phyloP scores from a whole-genome alignment of 192 early-diverging fungal species.

The Linnemannia schmuckeri region DNA sequence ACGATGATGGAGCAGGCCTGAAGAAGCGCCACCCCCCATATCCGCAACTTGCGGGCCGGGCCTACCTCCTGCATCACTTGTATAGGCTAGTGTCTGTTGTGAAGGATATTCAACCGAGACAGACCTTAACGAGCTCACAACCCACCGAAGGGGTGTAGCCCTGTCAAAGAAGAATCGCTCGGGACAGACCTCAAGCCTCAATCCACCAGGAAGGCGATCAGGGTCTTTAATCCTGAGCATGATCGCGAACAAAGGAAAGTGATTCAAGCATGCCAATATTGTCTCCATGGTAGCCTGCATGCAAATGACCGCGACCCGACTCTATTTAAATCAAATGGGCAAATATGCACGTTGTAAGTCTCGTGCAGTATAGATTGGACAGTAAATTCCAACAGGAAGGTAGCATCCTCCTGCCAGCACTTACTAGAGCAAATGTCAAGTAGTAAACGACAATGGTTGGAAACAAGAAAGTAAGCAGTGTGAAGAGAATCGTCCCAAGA shows the following conservation, averaged over 20 bases:
- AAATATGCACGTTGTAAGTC: neutral
- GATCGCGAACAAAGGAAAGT: constrained; percentile 97
- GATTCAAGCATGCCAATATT: constrained; percentile 90
- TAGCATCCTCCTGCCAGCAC: constrained; percentile 2
- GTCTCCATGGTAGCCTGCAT: constrained; percentile 89
- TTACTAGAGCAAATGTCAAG: constrained; percentile 86
- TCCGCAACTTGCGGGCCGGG: neutral
- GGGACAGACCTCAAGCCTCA: constrained; percentile 42
- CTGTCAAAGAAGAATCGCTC: constrained; percentile 46
- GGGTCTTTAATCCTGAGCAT: constrained; percentile 91
- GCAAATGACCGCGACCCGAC: constrained; percentile 84
- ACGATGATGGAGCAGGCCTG: neutral
- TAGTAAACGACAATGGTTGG: constrained; percentile 97
- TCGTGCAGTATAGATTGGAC: neutral
- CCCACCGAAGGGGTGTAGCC: constrained; percentile 34
- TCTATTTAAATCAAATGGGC: constrained; percentile 51
- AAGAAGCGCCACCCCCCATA: neutral
- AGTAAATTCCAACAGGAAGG: neutral
- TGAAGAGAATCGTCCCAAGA: constrained; percentile 94
- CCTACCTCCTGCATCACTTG: neutral
- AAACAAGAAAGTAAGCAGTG: constrained; percentile 92
- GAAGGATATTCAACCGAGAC: constrained; percentile 7
- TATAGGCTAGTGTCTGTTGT: constrained; percentile 20
- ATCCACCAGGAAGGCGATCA: constrained; percentile 84
- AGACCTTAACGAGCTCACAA: constrained; percentile 32